These are phyloP conservation scores for Trichoderma guizhouense DNA, from an alignment of 2,329 filamentous ascomycete genomes.

Conservation along the genomic window DNA sequence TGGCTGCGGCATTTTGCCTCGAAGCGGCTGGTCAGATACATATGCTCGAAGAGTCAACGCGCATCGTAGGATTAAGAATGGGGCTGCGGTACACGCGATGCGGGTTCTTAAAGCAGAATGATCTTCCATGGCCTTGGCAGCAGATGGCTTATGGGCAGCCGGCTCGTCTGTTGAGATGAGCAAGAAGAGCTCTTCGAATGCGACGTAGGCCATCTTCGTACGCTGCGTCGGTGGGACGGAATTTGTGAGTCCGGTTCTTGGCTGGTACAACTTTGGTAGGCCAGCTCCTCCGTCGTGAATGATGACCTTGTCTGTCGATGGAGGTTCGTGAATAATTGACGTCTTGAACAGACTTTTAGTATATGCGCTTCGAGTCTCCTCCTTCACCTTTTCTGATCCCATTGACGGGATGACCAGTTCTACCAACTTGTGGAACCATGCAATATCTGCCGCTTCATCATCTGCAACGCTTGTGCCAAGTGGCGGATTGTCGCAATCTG, in stretches of 20 bases:
- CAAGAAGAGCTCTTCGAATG: constrained; percentile 74
- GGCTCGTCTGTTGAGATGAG: constrained; percentile 52
- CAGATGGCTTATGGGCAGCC: constrained; percentile 37
- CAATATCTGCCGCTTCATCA: constrained; percentile 81
- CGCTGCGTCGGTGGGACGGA: constrained; percentile 63
- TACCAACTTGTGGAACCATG: constrained; percentile 66
- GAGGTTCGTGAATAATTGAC: constrained; percentile 72
- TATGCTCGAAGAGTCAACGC: constrained; percentile 80
- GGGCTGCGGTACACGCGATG: constrained; percentile 72
- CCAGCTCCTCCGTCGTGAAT: constrained; percentile 50
- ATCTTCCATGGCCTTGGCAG: constrained; percentile 26
- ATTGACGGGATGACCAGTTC: constrained; percentile 71
- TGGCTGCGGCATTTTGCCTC: constrained; percentile 86
- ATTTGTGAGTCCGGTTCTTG: constrained; percentile 69
- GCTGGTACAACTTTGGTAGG: constrained; percentile 56
- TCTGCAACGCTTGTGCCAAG: constrained; percentile 49
- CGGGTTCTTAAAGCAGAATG: constrained; percentile 44
- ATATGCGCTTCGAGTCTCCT: constrained; percentile 66
- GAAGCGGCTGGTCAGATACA: constrained; percentile 84
- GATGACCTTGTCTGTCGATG: constrained; percentile 52
- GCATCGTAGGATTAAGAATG: constrained; percentile 77
- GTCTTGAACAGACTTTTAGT: constrained; percentile 74
- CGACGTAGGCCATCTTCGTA: constrained; percentile 72
- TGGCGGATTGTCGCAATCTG: constrained; percentile 52
- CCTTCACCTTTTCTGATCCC: constrained; percentile 61